phyloP scores from a whole-genome alignment of 768 basidiomycete genomes.

The Russula olivacea region DNA sequence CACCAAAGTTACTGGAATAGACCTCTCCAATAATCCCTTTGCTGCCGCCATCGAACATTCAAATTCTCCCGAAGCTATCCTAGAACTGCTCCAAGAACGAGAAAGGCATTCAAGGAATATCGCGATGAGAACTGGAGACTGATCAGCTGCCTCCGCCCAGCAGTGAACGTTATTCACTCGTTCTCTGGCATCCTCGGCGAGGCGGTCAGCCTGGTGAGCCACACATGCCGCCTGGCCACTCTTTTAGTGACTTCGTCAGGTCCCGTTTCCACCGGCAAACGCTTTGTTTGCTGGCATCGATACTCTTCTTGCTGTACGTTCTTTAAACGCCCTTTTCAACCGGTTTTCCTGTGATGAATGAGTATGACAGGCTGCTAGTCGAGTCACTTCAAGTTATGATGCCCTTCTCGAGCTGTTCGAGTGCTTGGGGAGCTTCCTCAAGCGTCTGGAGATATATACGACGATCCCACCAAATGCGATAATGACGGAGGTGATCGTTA shows the following conservation, averaged over 20 bases:
- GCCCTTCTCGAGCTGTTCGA: constrained; percentile 1
- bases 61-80: not conserved
- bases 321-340: no score
- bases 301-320: not conserved
- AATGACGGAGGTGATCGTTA: not conserved
- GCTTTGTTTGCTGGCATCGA: not conserved
- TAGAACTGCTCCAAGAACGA: not conserved
- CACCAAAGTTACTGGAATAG: not conserved
- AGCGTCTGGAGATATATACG: not conserved
- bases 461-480: not conserved
- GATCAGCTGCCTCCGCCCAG: not conserved
- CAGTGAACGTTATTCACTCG: not conserved
- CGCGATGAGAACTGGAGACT: not conserved
- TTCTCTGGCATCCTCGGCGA: not conserved
- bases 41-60: not conserved
- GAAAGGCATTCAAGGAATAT: not conserved
- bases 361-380: not conserved
- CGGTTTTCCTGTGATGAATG: not conserved
- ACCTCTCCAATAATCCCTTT: not conserved
- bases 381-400: not conserved
- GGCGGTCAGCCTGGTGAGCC: not conserved
- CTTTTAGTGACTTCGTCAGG: not conserved
- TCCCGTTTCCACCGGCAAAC: not conserved
- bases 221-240: not conserved
- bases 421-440: not conserved